These are phyloP conservation scores for Candida nitratophila DNA, from an alignment of 805 yeast species.

Conservation along the genomic window DNA sequence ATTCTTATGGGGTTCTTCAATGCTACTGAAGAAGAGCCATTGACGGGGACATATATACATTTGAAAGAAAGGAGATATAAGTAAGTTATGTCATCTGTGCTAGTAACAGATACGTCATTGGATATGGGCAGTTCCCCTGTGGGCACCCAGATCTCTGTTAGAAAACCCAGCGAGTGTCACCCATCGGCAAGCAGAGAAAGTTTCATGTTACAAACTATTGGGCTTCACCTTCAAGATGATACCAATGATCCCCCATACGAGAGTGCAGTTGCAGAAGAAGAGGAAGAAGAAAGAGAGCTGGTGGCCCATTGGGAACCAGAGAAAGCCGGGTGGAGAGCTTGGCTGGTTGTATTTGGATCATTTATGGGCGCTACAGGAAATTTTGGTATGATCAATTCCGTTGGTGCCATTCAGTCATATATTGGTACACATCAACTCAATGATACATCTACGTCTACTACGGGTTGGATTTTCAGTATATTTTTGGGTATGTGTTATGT, in stretches of 20 bases:
- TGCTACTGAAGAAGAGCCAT: no score
- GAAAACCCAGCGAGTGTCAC: no score
- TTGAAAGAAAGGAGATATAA: no score
- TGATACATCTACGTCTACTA: slow-evolving; percentile 34
- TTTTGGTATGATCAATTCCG: slow-evolving; percentile 54
- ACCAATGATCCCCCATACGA: neutral
- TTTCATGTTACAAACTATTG: no score
- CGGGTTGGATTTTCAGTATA: slow-evolving; percentile 61
- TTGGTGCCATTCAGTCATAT: slow-evolving; percentile 57
- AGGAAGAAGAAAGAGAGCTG: neutral
- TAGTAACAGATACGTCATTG: no score
- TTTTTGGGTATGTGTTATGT: slow-evolving; percentile 40
- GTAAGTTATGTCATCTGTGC: no score
- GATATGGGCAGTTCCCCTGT: no score
- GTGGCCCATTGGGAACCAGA: slow-evolving; percentile 13
- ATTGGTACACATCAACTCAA: slow-evolving; percentile 44
- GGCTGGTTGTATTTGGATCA: slow-evolving; percentile 37
- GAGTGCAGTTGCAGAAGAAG: neutral
- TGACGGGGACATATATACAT: no score
- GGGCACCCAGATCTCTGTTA: no score
- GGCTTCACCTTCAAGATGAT: neutral
- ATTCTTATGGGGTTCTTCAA: no score
- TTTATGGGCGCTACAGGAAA: slow-evolving; percentile 47
- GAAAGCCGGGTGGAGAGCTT: slow-evolving; percentile 43
- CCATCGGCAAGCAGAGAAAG: no score